Conservation (phyloP, 345 rosid species). For the Bretschneidera sinensis region DNA sequence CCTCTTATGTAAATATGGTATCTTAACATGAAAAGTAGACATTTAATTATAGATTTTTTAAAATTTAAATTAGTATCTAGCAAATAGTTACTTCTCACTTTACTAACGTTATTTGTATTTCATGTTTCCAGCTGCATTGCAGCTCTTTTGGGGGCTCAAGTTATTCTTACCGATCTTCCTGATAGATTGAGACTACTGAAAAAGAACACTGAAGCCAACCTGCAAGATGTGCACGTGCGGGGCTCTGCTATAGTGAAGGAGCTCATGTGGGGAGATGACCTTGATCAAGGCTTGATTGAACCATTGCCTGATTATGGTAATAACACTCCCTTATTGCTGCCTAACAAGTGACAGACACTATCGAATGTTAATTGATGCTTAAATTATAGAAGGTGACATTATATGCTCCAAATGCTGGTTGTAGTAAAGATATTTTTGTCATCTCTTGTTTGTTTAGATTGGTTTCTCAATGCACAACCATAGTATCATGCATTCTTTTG, state of each 20-base stretch:
- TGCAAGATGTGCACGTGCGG: conserved; percentile 34
- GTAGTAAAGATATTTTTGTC: background rate
- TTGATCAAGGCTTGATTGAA: conserved; percentile 47
- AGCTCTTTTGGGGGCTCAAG: conserved; percentile 83
- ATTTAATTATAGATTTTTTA: background rate
- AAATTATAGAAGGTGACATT: background rate
- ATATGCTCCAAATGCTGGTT: background rate
- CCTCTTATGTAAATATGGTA: background rate
- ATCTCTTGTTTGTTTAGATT: background rate
- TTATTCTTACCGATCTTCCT: conserved; percentile 77
- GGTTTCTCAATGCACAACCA: background rate
- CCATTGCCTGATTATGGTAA: conserved; percentile 80
- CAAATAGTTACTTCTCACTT: conserved; percentile 3
- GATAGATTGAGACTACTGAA: conserved; percentile 75
- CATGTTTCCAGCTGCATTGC: conserved; percentile 59
- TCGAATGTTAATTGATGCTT: background rate
- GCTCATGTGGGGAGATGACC: conserved; percentile 79
- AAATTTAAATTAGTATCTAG: background rate
- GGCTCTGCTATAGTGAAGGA: conserved; percentile 71
- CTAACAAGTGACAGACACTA: background rate
- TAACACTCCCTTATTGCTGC: conserved; percentile 3
- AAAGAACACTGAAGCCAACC: conserved; percentile 65
- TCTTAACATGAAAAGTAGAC: too few relatives aligned
- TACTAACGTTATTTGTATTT: conserved; percentile 7
- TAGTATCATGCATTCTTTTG: too few relatives aligned